phyloP scores from a whole-genome alignment of 192 early-diverging fungal genomes.

The Linnemannia elongata region DNA sequence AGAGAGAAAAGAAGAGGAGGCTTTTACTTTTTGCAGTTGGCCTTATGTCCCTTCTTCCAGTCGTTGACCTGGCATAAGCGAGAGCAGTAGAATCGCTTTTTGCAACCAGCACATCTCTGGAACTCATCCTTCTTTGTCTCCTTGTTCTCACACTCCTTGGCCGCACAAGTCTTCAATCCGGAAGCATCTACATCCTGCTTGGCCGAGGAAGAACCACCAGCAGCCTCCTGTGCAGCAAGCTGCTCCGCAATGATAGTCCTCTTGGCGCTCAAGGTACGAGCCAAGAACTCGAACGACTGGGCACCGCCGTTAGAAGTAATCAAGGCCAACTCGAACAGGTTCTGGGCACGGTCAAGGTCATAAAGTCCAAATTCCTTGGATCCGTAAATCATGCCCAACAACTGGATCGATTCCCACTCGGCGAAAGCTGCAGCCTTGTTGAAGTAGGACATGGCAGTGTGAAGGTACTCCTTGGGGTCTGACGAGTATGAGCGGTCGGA shows the following conservation, averaged over 20 bases:
- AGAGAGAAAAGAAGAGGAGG: neutral
- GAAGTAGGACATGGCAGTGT: constrained; percentile 54
- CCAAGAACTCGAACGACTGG: constrained; percentile 60
- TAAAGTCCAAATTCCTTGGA: constrained; percentile 64
- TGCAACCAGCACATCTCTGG: constrained; percentile 63
- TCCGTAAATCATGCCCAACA: constrained; percentile 67
- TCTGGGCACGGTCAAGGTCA: constrained; percentile 65
- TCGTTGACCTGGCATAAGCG: constrained; percentile 65
- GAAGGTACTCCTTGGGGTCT: constrained; percentile 57
- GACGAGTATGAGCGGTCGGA: constrained; percentile 10
- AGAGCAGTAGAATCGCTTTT: constrained; percentile 65
- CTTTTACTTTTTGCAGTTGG: constrained; percentile 41
- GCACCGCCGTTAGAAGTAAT: constrained; percentile 59
- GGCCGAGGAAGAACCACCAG: constrained; percentile 34
- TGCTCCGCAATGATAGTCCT: constrained; percentile 52
- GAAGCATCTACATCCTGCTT: constrained; percentile 37
- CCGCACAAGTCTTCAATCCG: constrained; percentile 54
- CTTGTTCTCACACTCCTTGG: constrained; percentile 56
- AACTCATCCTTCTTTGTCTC: constrained; percentile 60
- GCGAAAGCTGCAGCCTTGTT: constrained; percentile 38
- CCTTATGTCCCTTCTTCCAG: constrained; percentile 66
- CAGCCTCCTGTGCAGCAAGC: constrained; percentile 51
- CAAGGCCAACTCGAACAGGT: constrained; percentile 64
- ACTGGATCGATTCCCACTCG: constrained; percentile 62
- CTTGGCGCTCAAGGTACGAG: constrained; percentile 59